Evolutionary conservation across 805 yeast species (phyloP).

Genomic region (Saccharomycopsis guyanensis): DNA sequence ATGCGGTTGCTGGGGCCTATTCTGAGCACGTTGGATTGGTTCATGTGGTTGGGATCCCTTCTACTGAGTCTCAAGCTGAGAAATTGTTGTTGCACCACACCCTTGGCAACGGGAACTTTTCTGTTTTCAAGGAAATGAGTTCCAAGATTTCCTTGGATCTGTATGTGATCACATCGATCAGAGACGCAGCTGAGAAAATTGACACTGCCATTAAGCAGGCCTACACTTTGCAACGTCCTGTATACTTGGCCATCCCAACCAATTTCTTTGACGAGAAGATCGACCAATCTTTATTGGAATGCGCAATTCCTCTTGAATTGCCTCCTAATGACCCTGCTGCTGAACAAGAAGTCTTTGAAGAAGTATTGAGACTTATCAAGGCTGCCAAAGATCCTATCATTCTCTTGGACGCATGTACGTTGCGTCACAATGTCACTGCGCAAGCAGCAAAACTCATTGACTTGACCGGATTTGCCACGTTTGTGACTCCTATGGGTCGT

Average conservation of each 20-base stretch:
- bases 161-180: constrained; percentile 54
- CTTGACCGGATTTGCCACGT: constrained; percentile 70
- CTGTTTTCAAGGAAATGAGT: constrained; percentile 74
- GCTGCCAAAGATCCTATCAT: constrained; percentile 64
- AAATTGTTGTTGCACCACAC: constrained; percentile 76
- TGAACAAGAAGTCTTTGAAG: constrained; percentile 54
- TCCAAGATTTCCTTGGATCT: constrained; percentile 61
- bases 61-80: constrained; percentile 63
- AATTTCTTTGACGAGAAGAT: constrained; percentile 54
- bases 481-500: constrained; percentile 88
- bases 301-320: constrained; percentile 56
- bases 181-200: constrained; percentile 59
- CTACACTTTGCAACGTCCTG: constrained; percentile 68
- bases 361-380: constrained; percentile 43
- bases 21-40: constrained; percentile 84
- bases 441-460: constrained; percentile 58
- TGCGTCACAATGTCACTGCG: constrained; percentile 62
- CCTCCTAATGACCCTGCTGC: constrained; percentile 52
- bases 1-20: constrained; percentile 82
- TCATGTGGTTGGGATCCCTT: constrained; percentile 84
- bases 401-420: constrained; percentile 82
- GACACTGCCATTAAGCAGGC: constrained; percentile 72
- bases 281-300: constrained; percentile 46
- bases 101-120: constrained; percentile 75
- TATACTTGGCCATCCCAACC: constrained; percentile 76